Evolutionary conservation across 2,329 filamentous ascomycete genomes (phyloP), one percentile per base, ranked within the genome.

Genomic region (Kalaharituber pfeilii): DNA sequence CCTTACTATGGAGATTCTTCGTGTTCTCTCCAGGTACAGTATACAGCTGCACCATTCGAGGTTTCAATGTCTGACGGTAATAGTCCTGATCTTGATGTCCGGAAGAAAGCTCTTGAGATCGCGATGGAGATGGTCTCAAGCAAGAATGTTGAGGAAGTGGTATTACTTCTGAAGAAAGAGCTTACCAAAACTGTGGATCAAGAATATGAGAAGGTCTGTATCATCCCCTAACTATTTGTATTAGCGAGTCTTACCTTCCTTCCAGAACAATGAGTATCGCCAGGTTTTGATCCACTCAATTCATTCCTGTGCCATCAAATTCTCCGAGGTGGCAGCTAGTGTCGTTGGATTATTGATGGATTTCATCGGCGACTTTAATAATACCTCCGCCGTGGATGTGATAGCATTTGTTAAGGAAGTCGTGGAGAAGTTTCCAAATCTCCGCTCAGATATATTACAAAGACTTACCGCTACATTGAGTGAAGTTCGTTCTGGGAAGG

Each of bases 341-440:
- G 91, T 98, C 15, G 91, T 98, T 53, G 91, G 91, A 61, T 78
- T 95, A 45, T 77, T 98, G 53, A 98, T 98, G 91, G 91, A 98
- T 69, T 96, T 96, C 67, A 95, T 98, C 65, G 86, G 85, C 51
- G 91, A 98, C 68, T 95, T 96, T 68, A 96, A 94, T 73, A 95
- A 94, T 66, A 84, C 85, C 45, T 94, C 89, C 1, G 91, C 91
- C 1, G 86, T 98, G 27, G 91, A 98, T 69, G 89, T 98, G 53
- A 96, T 98, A 66, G 88, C 86, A 53, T 98, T 98, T 66, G 88
- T 98, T 60, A 98, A 98, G 71, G 91, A 98, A 68, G 91, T 98
- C 2, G 89, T 96, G 5, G 91, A 98, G 71, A 94, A 94, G 66
- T 98, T 96, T 73, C 91, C 91, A 6, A 81, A 85, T 63, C 76